Base-by-base conservation (phyloP, 1,284 basidiomycete genomes). In the Serendipita sp. region DNA sequence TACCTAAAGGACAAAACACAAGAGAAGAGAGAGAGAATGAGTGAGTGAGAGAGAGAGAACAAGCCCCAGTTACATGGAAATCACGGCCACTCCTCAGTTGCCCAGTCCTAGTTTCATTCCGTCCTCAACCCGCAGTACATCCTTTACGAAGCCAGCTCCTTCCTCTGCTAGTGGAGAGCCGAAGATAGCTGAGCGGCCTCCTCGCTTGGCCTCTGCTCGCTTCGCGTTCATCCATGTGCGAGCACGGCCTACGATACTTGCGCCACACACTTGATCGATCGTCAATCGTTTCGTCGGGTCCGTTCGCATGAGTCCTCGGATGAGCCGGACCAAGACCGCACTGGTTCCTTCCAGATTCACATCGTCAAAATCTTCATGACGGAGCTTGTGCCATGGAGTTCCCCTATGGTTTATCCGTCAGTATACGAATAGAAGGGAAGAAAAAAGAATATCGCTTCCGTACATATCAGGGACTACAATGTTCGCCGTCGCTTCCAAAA, bases 401-500 rank as follows among this genome's bases (percentile, higher is more conserved):
- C 88, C 88, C 75, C 88, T 91, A 70, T 62, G 71, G 65, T 32
- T 63, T 67, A 45, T 64, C 67, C 62, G 68, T 73, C 68, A 74
- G 70, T 65, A 49, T 6, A 6, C 38, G 13, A 13, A 6, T 13
- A 30, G 47, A n/a, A 30, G 29, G 42, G n/a, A 3, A 22, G 15
- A 22, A 38, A 29, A 63, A 12, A 10, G 41, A 47, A 45, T 61
- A 67, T 61, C 64, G 60, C 63, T 67, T 47, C 82, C 88, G 79
- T 69, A 97, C 95, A 84, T 94, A 75, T 95, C 93, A 70, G 96
- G 96, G 42, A 99, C 88, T 65, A 95, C 85, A 67, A 99, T 93
- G 72, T 98, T 98, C 67, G 92, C 85, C 42, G 93, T 90, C 60
- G 92, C 87, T 78, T 99, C 96, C 50, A 99, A 82, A 73, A 97